Conservation (phyloP, 768 basidiomycete genomes). For the Suillus paluster region DNA sequence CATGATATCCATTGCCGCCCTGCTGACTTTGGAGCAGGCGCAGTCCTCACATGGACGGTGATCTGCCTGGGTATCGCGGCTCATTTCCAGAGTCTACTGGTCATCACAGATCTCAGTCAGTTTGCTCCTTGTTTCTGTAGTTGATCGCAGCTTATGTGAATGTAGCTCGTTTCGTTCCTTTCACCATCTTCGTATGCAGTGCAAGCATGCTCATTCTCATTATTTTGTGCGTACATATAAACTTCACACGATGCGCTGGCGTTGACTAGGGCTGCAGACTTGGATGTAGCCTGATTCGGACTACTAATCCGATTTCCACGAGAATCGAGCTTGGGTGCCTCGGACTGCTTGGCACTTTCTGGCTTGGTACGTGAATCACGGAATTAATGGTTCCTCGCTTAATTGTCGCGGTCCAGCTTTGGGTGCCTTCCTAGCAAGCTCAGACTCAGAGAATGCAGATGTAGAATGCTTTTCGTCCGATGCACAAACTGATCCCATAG, state of each 20-base stretch:
- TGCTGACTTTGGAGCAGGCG: conserved; percentile 43
- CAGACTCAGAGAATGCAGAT: conserved; percentile 78
- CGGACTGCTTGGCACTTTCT: conserved; percentile 74
- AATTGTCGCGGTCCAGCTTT: conserved; percentile 56
- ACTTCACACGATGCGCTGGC: background rate
- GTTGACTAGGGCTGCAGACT: conserved; percentile 46
- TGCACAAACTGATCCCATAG: conserved; percentile 55
- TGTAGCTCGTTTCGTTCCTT: conserved; percentile 84
- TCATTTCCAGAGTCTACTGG: conserved; percentile 73
- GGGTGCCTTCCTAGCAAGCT: conserved; percentile 71
- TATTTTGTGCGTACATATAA: conserved; percentile 56
- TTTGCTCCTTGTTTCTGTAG: background rate
- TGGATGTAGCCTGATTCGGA: conserved; percentile 63
- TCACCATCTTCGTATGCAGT: conserved; percentile 80
- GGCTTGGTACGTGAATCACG: conserved; percentile 64
- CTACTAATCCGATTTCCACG: conserved; percentile 79
- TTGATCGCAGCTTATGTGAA: conserved; percentile 6
- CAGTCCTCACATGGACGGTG: conserved; percentile 73
- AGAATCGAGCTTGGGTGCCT: conserved; percentile 74
- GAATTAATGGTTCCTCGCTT: conserved; percentile 11
- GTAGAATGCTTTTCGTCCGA: conserved; percentile 78
- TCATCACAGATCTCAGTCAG: conserved; percentile 82
- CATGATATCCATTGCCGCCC: conserved; percentile 1
- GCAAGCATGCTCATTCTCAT: conserved; percentile 71
- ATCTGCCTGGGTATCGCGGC: conserved; percentile 82